Evolutionary conservation across 495 filamentous ascomycete species (phyloP), one percentile per base, ranked within the genome.

Genomic region (Collariella sp.): DNA sequence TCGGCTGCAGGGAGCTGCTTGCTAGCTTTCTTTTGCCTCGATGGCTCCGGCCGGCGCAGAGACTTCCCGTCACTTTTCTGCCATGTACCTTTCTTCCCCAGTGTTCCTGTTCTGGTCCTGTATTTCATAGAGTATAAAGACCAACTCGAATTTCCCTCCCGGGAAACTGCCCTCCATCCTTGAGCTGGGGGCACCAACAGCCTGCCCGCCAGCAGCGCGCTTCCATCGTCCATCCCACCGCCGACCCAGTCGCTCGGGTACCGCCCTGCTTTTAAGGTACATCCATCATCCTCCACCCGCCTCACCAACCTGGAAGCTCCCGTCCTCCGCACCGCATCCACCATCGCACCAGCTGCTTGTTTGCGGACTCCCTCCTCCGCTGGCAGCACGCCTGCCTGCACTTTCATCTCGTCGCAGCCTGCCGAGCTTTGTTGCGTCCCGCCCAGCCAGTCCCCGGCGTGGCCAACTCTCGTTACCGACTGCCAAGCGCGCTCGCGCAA

Each of bases 171-270:
- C 69, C 68, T 67, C 66, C 68, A 69, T 62, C 67, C 62, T 60
- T 54, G 62, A 58, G 59, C 70, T 71, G 69, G 57, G 52, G 57
- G 72, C 68, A 73, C 68, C 68, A 72, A 64, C 69, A 56, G 64
- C 63, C 63, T 65, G 68, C 67, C 60, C 65, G 56, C 63, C 65
- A 68, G 66, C 69, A 67, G 64, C 65, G 67, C 62, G 56, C 62
- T 36, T 40, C 31, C 33, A 36, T 38, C 55, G 10, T 44, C 20
- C 20, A 16, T 51, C 53, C 13, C 36, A 18, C 20, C 41, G 46
- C 42, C 49, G 41, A 16, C 20, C 34, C 18, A 40, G 23, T 36
- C 46, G 33, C 39, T 46, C 23, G n/a, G 24, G 41, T 35, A 31
- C 33, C 43, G 46, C 46, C 64, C 46, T 61, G 50, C 58, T 49